A percentile compares a stretch with the other conserved stretches of the same genome.
Evolutionary conservation across 2,329 filamentous ascomycete genomes (phyloP).

Genomic region (Lachnellula willkommii): DNA sequence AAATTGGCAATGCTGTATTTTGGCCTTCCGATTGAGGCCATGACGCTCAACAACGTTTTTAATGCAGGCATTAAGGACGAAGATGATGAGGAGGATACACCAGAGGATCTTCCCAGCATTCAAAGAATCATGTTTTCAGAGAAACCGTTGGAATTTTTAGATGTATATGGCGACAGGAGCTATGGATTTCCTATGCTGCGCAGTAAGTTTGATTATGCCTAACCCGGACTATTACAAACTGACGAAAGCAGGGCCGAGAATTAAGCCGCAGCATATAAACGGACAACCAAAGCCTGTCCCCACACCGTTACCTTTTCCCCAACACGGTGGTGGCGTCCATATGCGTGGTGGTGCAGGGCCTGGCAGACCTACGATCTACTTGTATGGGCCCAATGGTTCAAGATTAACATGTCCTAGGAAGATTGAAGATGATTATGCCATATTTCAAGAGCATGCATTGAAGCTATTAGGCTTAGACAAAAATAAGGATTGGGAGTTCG

Average conservation of each 20-base stretch:
- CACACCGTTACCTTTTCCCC: too few species aligned
- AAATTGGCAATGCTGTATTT: slow-evolving; percentile 31
- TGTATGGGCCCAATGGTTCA: not conserved
- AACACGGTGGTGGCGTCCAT: too few species aligned
- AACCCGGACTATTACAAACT: not conserved
- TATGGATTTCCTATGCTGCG: slow-evolving; percentile 25
- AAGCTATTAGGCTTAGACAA: slow-evolving; percentile 1
- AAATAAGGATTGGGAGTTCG: slow-evolving; percentile 3
- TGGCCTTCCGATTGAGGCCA: slow-evolving; percentile 26
- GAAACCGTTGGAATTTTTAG: slow-evolving; percentile 28
- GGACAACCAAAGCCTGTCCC: not conserved
- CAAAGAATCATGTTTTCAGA: slow-evolving; percentile 23
- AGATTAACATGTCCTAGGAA: not conserved
- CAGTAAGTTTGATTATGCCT: slow-evolving; percentile 29
- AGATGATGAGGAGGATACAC: slow-evolving; percentile 14
- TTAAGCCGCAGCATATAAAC: slow-evolving; percentile 1
- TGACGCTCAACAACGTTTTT: slow-evolving; percentile 25
- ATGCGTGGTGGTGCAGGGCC: slow-evolving; percentile 14
- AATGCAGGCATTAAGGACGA: slow-evolving; percentile 2
- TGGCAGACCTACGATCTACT: not conserved
- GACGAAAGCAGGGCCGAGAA: slow-evolving; percentile 7
- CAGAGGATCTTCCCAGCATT: slow-evolving; percentile 7
- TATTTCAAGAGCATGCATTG: slow-evolving; percentile 1
- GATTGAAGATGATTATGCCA: not conserved
- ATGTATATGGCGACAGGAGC: slow-evolving; percentile 25